Percentiles rank a stretch among this genome's conserved stretches.
Conservation (phyloP, 2,329 filamentous ascomycete species). For the Alternaria novae-zelandiae region DNA sequence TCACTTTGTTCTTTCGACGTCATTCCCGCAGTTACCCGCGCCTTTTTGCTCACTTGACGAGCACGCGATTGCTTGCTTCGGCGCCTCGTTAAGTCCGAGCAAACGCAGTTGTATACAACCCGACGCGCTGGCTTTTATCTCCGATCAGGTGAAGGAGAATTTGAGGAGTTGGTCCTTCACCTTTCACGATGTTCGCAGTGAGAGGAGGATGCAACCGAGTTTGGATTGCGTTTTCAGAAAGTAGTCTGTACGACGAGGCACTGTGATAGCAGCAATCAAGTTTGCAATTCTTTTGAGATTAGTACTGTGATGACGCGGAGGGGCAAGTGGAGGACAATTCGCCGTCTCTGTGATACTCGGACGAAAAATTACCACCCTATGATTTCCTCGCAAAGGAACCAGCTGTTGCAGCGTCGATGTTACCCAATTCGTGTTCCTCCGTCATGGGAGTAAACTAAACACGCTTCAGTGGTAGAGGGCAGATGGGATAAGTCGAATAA, state of each 20-base stretch:
- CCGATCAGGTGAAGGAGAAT: neutral
- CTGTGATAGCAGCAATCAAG: too few species aligned
- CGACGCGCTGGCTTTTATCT: neutral
- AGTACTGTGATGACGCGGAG: too few species aligned
- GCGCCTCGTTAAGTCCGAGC: neutral
- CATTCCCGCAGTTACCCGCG: neutral
- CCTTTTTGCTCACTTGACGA: neutral
- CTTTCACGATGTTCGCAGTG: neutral
- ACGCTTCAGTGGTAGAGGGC: too few species aligned
- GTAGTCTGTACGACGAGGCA: too few species aligned
- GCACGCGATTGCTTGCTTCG: neutral
- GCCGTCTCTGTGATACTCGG: too few species aligned
- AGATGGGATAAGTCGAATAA: neutral
- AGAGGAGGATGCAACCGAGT: neutral
- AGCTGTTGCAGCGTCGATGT: too few species aligned
- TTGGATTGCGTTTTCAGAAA: too few species aligned
- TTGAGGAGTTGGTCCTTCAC: neutral
- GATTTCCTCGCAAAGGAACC: too few species aligned
- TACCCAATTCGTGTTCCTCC: too few species aligned
- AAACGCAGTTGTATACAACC: neutral
- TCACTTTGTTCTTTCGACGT: neutral
- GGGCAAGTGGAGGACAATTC: neutral
- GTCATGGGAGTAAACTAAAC: too few species aligned
- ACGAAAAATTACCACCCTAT: too few species aligned
- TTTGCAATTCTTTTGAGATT: too few species aligned